These are phyloP conservation scores for Cyclotella baltica DNA, from an alignment of 108 stramenopile species.

Conservation along the genomic window DNA sequence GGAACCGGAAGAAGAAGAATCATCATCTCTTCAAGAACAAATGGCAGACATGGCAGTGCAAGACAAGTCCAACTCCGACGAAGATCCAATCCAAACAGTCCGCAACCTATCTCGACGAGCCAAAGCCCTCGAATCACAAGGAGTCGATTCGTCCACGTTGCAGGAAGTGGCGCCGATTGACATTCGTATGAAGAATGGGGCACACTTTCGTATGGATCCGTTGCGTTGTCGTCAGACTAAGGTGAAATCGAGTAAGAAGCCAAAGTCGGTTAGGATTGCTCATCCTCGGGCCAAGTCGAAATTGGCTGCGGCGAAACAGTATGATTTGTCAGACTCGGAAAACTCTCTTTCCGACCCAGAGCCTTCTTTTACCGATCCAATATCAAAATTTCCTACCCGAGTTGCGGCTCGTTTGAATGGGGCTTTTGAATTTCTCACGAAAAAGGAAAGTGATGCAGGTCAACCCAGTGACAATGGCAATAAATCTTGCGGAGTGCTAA, in stretches of 20 bases:
- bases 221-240: constrained; percentile 32
- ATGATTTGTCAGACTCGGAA: constrained; percentile 28
- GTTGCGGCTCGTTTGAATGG: constrained; percentile 46
- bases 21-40: neutral
- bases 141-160: constrained; percentile 41
- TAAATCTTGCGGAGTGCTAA: constrained; percentile 33
- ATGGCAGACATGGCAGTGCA: constrained; percentile 25
- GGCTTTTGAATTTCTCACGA: constrained; percentile 25
- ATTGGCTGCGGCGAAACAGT: neutral
- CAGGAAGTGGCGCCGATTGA: constrained; percentile 53
- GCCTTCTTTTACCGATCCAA: constrained; percentile 38
- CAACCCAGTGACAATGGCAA: neutral
- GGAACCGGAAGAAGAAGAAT: neutral
- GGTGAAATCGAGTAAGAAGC: constrained; percentile 5
- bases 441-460: constrained; percentile 21
- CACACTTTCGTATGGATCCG: constrained; percentile 45
- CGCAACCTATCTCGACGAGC: constrained; percentile 45
- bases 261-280: constrained; percentile 5
- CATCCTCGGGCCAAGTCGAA: constrained; percentile 9
- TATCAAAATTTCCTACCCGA: constrained; percentile 39
- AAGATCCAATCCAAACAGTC: constrained; percentile 52
- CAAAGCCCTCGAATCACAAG: constrained; percentile 24
- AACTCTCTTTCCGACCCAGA: constrained; percentile 31
- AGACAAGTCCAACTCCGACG: neutral
- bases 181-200: constrained; percentile 45